Conservation (phyloP, 139 green algal species). For the Haematococcus lacustris region DNA sequence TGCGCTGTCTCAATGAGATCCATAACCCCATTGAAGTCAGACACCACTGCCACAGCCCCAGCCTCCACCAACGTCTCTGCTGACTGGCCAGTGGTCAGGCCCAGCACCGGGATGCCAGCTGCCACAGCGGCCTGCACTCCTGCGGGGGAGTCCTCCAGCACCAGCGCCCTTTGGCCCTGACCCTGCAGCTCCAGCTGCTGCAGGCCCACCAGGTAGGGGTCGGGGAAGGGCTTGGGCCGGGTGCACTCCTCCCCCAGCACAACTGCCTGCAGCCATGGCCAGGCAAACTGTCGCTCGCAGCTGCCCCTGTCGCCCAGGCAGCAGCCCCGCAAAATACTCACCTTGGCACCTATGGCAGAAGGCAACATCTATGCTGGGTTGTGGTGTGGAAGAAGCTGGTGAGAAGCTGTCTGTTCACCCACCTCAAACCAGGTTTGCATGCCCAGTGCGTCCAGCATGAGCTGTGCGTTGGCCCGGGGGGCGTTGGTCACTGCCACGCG, state of each 20-base stretch:
- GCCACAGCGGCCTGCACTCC: conserved; percentile 46
- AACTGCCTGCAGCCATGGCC: conserved; percentile 29
- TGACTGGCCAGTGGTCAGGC: conserved; percentile 52
- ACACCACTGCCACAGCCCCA: conserved; percentile 19
- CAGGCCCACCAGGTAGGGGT: conserved; percentile 75
- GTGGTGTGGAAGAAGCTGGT: too few relatives aligned
- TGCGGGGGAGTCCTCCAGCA: too few relatives aligned
- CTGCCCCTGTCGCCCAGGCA: too few relatives aligned
- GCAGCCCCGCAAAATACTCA: too few relatives aligned
- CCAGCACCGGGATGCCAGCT: conserved; percentile 45
- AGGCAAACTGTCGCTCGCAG: too few relatives aligned
- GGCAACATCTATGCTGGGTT: too few relatives aligned
- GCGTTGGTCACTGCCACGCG: conserved; percentile 76
- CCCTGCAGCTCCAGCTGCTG: too few relatives aligned
- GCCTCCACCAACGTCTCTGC: conserved; percentile 31
- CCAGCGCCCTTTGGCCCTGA: too few relatives aligned
- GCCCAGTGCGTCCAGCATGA: conserved; percentile 62
- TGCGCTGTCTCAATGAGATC: conserved; percentile 6
- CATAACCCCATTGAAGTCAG: conserved; percentile 10
- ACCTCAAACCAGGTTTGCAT: conserved; percentile 59
- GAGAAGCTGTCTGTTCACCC: neutral
- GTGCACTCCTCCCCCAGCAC: conserved; percentile 60
- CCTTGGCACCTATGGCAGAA: too few relatives aligned
- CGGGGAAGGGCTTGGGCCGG: conserved; percentile 62
- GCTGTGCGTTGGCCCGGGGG: conserved; percentile 57